Conservation (phyloP, 345 rosid species). For the Moringa oleifera region DNA sequence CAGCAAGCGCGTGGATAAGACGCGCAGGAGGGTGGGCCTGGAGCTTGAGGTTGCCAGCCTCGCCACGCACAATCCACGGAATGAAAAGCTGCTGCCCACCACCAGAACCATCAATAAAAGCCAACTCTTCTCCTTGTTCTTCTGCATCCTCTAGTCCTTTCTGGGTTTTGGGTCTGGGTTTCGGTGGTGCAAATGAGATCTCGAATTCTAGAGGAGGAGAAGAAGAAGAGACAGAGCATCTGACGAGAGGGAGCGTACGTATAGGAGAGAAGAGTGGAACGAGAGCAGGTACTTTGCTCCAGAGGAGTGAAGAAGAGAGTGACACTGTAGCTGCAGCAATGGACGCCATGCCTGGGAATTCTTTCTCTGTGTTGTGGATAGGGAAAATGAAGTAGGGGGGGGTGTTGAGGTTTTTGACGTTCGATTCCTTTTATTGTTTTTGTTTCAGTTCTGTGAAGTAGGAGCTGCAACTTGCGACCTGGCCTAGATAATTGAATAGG, state of each 20-base stretch:
- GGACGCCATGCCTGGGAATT: no score
- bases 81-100: constrained; percentile 51
- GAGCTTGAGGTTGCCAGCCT: constrained; percentile 72
- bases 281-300: constrained; percentile 24
- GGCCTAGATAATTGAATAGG: no score
- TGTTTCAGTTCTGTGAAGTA: no score
- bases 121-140: constrained; percentile 6
- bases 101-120: neutral
- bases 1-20: constrained; percentile 57
- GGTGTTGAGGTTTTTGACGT: no score
- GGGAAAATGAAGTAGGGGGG: no score
- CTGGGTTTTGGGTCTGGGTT: constrained; percentile 36
- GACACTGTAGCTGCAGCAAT: constrained; percentile 28
- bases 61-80: constrained; percentile 94
- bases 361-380: no score
- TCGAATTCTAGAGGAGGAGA: constrained; percentile 48
- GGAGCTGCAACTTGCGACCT: no score
- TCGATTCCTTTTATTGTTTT: no score
- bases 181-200: constrained; percentile 78
- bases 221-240: constrained; percentile 28
- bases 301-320: constrained; percentile 32
- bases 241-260: constrained; percentile 41
- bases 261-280: constrained; percentile 26
- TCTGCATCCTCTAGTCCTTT: constrained; percentile 3
- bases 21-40: constrained; percentile 66